These are phyloP conservation scores for Chenopodium album DNA, from an alignment of 148 eudicot species.

Conservation along the genomic window DNA sequence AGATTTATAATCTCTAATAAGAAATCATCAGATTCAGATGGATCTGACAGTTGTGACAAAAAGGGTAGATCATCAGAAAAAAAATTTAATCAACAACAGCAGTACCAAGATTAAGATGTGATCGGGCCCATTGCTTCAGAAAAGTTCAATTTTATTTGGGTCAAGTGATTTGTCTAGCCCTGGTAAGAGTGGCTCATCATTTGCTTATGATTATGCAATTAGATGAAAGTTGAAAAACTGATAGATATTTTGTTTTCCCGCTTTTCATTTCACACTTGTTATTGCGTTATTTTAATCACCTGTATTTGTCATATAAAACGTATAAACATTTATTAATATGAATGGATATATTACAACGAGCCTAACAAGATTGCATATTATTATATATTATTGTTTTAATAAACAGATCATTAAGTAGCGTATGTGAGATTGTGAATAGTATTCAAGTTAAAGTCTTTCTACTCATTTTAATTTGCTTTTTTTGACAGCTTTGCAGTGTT, in stretches of 20 bases:
- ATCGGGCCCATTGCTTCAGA: slow-evolving; percentile 98
- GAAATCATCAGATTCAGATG: slow-evolving; percentile 56
- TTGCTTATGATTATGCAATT: background rate
- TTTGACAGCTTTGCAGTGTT: too few species aligned
- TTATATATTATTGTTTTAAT: too few species aligned
- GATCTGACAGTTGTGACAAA: slow-evolving; percentile 75
- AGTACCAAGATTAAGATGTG: slow-evolving; percentile 84
- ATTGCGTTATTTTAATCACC: background rate
- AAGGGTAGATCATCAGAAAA: slow-evolving; percentile 38
- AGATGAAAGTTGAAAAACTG: background rate
- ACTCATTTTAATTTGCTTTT: too few species aligned
- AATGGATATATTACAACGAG: too few species aligned
- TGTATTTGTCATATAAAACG: too few species aligned
- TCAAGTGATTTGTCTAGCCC: slow-evolving; percentile 73
- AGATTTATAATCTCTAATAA: slow-evolving; percentile 81
- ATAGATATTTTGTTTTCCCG: background rate
- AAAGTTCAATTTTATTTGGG: slow-evolving; percentile 69
- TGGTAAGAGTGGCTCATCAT: background rate
- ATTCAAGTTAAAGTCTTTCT: too few species aligned
- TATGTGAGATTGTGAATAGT: too few species aligned
- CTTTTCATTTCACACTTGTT: too few species aligned
- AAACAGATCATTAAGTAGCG: too few species aligned
- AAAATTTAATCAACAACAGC: slow-evolving; percentile 8
- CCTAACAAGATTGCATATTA: too few species aligned
- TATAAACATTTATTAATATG: too few species aligned